These are phyloP conservation scores for Phytophthora pluvialis DNA, from an alignment of 352 stramenopile species.

Conservation along the genomic window DNA sequence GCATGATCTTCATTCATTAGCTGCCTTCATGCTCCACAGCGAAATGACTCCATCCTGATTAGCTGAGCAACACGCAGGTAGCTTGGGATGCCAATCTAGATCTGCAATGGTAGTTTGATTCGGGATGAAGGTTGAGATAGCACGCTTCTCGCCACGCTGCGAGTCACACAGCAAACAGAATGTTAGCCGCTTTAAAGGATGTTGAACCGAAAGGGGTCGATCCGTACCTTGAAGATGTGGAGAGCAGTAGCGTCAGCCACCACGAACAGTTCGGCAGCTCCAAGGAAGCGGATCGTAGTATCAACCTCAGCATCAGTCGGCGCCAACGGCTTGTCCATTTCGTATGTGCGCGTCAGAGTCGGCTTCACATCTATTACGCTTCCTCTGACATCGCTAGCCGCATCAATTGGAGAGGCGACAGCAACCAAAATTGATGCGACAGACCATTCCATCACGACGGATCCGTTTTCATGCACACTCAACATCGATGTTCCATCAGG, in stretches of 20 bases:
- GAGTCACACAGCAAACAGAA: slow-evolving; percentile 12
- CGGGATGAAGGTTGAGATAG: slow-evolving; percentile 34
- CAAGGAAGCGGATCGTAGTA: slow-evolving; percentile 45
- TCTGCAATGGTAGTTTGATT: slow-evolving; percentile 35
- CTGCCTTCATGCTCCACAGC: slow-evolving; percentile 44
- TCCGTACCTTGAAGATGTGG: slow-evolving; percentile 47
- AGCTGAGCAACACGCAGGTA: slow-evolving; percentile 43
- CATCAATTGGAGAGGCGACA: slow-evolving; percentile 18
- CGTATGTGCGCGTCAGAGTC: slow-evolving; percentile 33
- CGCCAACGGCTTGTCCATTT: slow-evolving; percentile 28
- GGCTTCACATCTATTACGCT: slow-evolving; percentile 40
- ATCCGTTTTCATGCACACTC: slow-evolving; percentile 33
- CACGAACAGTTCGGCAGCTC: slow-evolving; percentile 36
- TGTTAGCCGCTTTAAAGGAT: background rate
- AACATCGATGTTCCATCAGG: slow-evolving; percentile 42
- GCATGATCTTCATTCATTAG: background rate
- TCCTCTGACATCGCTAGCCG: slow-evolving; percentile 34
- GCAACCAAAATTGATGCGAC: slow-evolving; percentile 36
- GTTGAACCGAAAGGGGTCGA: background rate
- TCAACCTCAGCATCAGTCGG: slow-evolving; percentile 14
- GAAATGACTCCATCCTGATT: slow-evolving; percentile 45
- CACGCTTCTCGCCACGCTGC: slow-evolving; percentile 31
- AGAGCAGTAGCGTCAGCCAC: slow-evolving; percentile 40
- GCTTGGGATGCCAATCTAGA: slow-evolving; percentile 49
- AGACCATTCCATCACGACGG: slow-evolving; percentile 44